These are phyloP conservation scores for Hymenoscyphus infarciens DNA, from an alignment of 2,329 filamentous ascomycete genomes.

Conservation along the genomic window DNA sequence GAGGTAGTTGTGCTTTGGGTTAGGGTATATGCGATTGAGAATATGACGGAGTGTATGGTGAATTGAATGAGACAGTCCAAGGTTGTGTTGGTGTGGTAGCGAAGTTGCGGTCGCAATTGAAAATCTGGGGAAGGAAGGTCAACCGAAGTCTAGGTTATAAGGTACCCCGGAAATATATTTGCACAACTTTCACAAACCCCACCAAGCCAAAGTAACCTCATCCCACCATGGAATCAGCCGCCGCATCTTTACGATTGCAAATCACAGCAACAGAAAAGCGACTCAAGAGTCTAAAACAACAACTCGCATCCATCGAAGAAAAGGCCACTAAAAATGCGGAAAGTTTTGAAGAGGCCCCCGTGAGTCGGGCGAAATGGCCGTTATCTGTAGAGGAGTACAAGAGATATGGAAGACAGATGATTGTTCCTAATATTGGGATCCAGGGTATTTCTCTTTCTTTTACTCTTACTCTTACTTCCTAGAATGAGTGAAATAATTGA, in stretches of 20 bases:
- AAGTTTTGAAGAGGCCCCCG: constrained; percentile 9
- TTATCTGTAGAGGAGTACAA: constrained; percentile 71
- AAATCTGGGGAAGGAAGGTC: constrained; percentile 16
- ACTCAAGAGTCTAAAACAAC: constrained; percentile 43
- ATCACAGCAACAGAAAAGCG: constrained; percentile 48
- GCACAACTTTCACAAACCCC: constrained; percentile 16
- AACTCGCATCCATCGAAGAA: constrained; percentile 39
- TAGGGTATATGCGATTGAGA: neutral
- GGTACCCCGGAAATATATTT: constrained; percentile 5
- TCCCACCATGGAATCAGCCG: constrained; percentile 37
- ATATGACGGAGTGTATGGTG: neutral
- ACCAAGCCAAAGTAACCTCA: constrained; percentile 5
- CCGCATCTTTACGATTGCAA: constrained; percentile 43
- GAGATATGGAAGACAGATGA: constrained; percentile 86
- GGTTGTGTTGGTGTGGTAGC: neutral
- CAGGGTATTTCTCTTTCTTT: constrained; percentile 54
- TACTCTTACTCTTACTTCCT: too few species aligned
- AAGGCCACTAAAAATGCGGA: neutral
- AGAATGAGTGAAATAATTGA: neutral
- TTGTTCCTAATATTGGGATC: constrained; percentile 77
- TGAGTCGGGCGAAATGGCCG: constrained; percentile 55
- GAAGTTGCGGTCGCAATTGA: constrained; percentile 6
- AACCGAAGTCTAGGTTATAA: neutral
- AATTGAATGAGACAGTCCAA: neutral
- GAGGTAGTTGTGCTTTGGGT: neutral